Evolutionary conservation across 257 asterid species (phyloP).

Genomic region (Jaltomata sinuosa): DNA sequence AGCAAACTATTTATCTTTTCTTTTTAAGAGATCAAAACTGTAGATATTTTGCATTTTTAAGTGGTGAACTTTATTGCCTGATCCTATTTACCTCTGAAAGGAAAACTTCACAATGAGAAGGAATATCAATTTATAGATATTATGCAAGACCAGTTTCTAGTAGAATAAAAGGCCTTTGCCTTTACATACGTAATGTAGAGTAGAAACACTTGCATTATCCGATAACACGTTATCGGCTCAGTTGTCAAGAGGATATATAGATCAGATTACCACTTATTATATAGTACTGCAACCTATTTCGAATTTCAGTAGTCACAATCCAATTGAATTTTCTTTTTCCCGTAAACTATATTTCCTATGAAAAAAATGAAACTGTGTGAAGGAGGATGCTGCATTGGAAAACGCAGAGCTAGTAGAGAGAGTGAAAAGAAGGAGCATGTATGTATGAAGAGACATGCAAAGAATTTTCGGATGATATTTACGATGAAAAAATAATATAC

Average conservation of each 20-base stretch:
- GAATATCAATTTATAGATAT: background rate
- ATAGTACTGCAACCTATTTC: background rate
- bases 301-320: background rate
- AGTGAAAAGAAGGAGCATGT: background rate
- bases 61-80: background rate
- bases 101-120: background rate
- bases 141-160: background rate
- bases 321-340: background rate
- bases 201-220: background rate
- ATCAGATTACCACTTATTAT: background rate
- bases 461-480: conserved; percentile 29
- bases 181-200: background rate
- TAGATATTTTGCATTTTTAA: background rate
- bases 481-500: conserved; percentile 37
- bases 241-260: background rate
- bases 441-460: conserved; percentile 18
- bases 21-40: background rate
- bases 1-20: background rate
- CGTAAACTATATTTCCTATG: background rate
- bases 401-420: background rate
- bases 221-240: background rate
- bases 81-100: background rate
- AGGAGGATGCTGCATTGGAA: background rate
- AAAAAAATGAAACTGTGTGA: background rate
- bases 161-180: background rate